Conservation (phyloP, 768 basidiomycete species). For the Crucibulum laeve region DNA sequence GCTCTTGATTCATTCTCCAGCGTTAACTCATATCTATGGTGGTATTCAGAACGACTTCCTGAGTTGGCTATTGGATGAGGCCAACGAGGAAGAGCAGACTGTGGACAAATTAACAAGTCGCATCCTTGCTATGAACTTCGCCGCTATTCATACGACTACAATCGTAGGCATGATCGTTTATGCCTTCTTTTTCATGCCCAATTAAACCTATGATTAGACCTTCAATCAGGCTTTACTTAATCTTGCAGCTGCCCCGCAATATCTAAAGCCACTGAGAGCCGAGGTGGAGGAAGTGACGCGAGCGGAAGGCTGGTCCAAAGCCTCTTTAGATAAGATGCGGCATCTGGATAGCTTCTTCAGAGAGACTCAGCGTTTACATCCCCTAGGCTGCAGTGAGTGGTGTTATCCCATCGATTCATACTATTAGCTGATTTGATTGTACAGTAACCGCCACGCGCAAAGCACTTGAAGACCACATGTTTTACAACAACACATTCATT, state of each 20-base stretch:
- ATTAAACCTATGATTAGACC: conserved; percentile 15
- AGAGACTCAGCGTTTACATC: conserved; percentile 30
- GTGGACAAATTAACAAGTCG: conserved; percentile 19
- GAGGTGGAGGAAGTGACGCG: conserved; percentile 31
- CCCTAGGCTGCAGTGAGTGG: conserved; percentile 24
- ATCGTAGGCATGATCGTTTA: conserved; percentile 21
- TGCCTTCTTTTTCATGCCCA: not conserved
- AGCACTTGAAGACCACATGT: conserved; percentile 20
- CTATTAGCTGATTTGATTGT: not conserved
- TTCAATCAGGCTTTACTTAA: conserved; percentile 29
- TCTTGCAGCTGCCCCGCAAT: conserved; percentile 26
- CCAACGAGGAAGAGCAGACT: conserved; percentile 17
- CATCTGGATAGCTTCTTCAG: conserved; percentile 36
- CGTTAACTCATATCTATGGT: too few species aligned
- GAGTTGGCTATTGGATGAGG: conserved; percentile 32
- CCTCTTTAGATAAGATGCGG: conserved; percentile 25
- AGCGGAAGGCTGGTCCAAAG: conserved; percentile 26
- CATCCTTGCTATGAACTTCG: conserved; percentile 32
- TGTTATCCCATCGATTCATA: conserved; percentile 15
- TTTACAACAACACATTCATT: conserved; percentile 23
- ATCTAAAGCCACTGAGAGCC: conserved; percentile 24
- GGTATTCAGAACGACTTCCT: conserved; percentile 30
- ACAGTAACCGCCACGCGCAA: conserved; percentile 24
- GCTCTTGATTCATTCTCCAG: not conserved
- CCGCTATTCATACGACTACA: conserved; percentile 29